A percentile compares a stretch with the other conserved stretches of the same genome.
Conservation (phyloP, 1,139 yeast species). For the Debaryomycetaceae sp. region DNA sequence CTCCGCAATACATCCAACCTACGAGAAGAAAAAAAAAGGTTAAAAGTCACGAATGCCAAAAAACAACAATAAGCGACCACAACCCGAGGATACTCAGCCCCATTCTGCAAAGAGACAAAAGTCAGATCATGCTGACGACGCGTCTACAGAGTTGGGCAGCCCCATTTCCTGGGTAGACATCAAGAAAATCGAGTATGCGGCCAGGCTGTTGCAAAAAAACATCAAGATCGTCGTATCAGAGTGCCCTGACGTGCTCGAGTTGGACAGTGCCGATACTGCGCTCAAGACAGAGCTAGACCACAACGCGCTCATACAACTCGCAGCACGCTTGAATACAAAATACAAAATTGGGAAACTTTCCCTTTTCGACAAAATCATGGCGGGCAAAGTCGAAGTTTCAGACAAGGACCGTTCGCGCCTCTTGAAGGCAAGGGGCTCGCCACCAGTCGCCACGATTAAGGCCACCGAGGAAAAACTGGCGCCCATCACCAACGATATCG, state of each 20-base stretch:
- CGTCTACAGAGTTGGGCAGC: not conserved
- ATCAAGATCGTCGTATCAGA: conserved; percentile 39
- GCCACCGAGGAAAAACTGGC: not conserved
- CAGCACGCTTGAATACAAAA: conserved; percentile 47
- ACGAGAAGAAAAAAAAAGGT: too few species aligned
- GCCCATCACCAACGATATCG: conserved; percentile 2
- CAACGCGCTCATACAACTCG: conserved; percentile 45
- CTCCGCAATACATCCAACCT: too few species aligned
- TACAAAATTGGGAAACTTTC: conserved; percentile 36
- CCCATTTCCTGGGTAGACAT: conserved; percentile 26
- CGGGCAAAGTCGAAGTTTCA: conserved; percentile 9
- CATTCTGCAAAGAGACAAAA: conserved; percentile 1
- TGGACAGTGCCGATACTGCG: conserved; percentile 25
- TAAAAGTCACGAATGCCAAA: too few species aligned
- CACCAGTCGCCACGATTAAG: not conserved
- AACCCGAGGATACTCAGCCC: not conserved
- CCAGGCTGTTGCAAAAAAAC: conserved; percentile 38
- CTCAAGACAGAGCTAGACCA: conserved; percentile 40
- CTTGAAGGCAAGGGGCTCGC: conserved; percentile 1
- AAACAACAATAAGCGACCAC: conserved; percentile 2
- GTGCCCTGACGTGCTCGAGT: conserved; percentile 40
- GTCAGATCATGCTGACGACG: too few species aligned
- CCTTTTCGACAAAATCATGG: conserved; percentile 37
- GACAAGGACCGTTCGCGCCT: conserved; percentile 6
- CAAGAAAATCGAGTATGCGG: conserved; percentile 30